Evolutionary conservation across 257 asterid species (phyloP), one percentile per base, ranked within the genome.

Genomic region (Solanum corneliomulleri): DNA sequence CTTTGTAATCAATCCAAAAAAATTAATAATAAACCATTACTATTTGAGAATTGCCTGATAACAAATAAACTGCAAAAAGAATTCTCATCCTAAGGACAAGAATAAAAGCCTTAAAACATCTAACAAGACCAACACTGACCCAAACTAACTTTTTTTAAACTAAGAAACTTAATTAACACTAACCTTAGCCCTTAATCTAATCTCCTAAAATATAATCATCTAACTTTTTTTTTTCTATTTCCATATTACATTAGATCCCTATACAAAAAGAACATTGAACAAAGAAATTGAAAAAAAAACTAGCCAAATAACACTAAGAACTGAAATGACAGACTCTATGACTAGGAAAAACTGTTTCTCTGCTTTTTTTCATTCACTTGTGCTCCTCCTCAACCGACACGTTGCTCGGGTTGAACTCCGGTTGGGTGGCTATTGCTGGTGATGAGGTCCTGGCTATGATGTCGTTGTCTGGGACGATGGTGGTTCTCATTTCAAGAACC

Each of bases 401-500:
- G 33, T 2, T 25, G 72, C 82, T 87, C 27, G 90, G 84, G 62
- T 86, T 62, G 35, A 87, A 49, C 77, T 87, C 90, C 18, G 87
- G 85, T 81, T 91, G 85, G 66, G 74, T 25, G 37, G 86, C 33
- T 2, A 87, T 66, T 25, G 89, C 82, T 27, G 86, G 66, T 33
- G 87, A 52, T 1, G 83, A 72, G 39, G 77, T 62, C 20, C 25
- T 44, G 9, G 20, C 20, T 10, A 20, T 49, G 44, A 18, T 6
- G 10, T 47, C 21, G 29, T 29, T 81, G 85, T 81, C 85, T 4
- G 49, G 83, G 64, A 4, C 85, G 11, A 42, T 78, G 86, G 82
- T 86, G 90, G 13, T 89, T 68, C 95, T 90, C 94, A 93, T 93
- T 88, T 93, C 93, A 2, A 92, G 64, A 35, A 93, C 95, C 87